Conservation (phyloP, 352 stramenopile genomes). For the Globisporangium middletonii region DNA sequence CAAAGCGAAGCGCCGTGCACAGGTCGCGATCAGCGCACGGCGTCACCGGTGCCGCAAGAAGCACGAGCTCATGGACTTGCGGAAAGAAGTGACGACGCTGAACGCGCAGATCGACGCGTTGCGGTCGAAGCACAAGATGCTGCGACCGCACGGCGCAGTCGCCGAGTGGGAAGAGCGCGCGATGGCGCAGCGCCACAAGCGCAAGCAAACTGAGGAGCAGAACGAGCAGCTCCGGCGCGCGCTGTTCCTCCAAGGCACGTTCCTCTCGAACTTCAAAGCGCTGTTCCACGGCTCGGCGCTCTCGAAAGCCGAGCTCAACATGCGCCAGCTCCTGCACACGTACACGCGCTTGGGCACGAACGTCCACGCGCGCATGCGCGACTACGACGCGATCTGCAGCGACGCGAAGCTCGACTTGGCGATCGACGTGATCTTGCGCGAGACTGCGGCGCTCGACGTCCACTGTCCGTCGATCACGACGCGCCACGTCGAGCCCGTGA, state of each 20-base stretch:
- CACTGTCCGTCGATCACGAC: constrained; percentile 31
- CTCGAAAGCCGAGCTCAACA: constrained; percentile 31
- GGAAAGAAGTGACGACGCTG: constrained; percentile 28
- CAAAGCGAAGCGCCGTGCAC: constrained; percentile 22
- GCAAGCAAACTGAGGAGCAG: constrained; percentile 23
- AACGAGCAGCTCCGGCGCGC: constrained; percentile 46
- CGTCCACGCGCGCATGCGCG: constrained; percentile 26
- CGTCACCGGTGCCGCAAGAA: constrained; percentile 41
- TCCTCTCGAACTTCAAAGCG: constrained; percentile 32
- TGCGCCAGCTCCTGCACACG: constrained; percentile 45
- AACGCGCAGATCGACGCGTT: constrained; percentile 23
- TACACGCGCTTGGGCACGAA: constrained; percentile 43
- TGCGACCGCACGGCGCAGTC: constrained; percentile 16
- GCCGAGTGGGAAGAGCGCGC: constrained; percentile 25
- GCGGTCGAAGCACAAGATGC: constrained; percentile 25
- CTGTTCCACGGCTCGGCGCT: constrained; percentile 25
- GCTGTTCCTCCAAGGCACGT: constrained; percentile 40
- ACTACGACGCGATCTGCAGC: constrained; percentile 38
- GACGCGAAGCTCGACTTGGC: constrained; percentile 47
- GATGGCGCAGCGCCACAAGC: constrained; percentile 27
- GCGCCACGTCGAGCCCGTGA: constrained; percentile 16
- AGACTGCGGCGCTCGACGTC: constrained; percentile 36
- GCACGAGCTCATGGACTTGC: constrained; percentile 35
- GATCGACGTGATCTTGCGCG: constrained; percentile 37
- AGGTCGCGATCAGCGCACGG: constrained; percentile 32